phyloP scores from a whole-genome alignment of 768 basidiomycete species.

The Heimioporus sp. region DNA sequence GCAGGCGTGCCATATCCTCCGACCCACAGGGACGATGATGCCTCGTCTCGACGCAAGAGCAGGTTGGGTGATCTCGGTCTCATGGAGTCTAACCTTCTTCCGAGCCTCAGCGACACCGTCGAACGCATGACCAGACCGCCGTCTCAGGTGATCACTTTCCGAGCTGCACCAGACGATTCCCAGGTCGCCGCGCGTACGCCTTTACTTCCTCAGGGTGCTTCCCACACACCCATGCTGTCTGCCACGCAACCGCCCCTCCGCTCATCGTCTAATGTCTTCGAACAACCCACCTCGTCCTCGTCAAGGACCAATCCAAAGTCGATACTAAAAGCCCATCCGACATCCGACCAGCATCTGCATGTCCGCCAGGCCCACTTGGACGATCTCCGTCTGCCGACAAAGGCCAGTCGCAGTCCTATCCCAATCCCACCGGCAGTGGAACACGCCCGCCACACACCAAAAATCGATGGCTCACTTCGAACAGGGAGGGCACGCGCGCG shows the following conservation, averaged over 20 bases:
- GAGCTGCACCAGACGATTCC: background rate
- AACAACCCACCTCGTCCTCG: too few species aligned
- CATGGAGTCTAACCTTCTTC: conserved; percentile 63
- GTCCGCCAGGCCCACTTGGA: conserved; percentile 8
- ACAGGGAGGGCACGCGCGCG: conserved; percentile 28
- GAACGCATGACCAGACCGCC: conserved; percentile 68
- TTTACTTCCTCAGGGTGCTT: conserved; percentile 1
- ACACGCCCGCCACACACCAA: conserved; percentile 7
- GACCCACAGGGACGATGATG: conserved; percentile 5
- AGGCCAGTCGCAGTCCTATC: conserved; percentile 4
- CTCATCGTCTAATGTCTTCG: too few species aligned
- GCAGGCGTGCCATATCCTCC: conserved; percentile 35
- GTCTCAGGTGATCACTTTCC: conserved; percentile 22
- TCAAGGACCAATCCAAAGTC: conserved; percentile 21
- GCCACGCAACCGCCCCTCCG: conserved; percentile 5
- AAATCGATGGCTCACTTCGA: conserved; percentile 10
- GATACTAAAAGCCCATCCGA: conserved; percentile 23
- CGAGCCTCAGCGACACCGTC: conserved; percentile 70
- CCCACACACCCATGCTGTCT: background rate
- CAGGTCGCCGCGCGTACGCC: conserved; percentile 13
- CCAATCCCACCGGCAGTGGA: conserved; percentile 11
- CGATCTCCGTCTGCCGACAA: conserved; percentile 4
- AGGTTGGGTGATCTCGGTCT: conserved; percentile 53
- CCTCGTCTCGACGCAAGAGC: conserved; percentile 31
- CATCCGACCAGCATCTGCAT: conserved; percentile 19